Conservation (phyloP, 352 stramenopile genomes). For the Pythium oligandrum region DNA sequence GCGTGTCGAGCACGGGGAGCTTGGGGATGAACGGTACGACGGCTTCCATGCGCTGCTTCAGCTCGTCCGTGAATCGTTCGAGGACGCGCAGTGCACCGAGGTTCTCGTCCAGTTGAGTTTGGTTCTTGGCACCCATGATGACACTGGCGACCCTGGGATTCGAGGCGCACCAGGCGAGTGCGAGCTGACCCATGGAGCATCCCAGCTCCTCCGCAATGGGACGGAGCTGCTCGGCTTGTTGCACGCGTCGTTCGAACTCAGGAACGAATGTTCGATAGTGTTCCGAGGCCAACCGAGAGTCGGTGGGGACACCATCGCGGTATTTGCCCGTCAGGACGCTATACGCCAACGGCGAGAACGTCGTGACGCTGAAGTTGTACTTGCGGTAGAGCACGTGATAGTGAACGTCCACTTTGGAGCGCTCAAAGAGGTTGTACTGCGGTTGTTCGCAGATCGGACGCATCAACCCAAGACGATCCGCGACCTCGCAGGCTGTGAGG, state of each 20-base stretch:
- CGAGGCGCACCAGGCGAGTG: conserved; percentile 41
- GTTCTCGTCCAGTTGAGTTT: conserved; percentile 43
- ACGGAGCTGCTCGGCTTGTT: conserved; percentile 18
- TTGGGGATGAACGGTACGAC: conserved; percentile 24
- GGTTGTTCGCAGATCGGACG: conserved; percentile 37
- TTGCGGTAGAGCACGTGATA: conserved; percentile 29
- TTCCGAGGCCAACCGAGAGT: conserved; percentile 13
- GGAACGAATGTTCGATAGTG: conserved; percentile 21
- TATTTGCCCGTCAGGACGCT: conserved; percentile 48
- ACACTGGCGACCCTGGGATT: conserved; percentile 36
- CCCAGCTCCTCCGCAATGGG: conserved; percentile 25
- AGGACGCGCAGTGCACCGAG: conserved; percentile 24
- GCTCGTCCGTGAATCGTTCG: conserved; percentile 28
- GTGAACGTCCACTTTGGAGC: conserved; percentile 32
- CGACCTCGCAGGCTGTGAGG: conserved; percentile 27
- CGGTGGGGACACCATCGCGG: conserved; percentile 14
- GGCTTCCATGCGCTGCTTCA: conserved; percentile 30
- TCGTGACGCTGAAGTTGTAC: conserved; percentile 33
- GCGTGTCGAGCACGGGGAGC: conserved; percentile 5
- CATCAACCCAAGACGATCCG: conserved; percentile 26
- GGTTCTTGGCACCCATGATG: conserved; percentile 29
- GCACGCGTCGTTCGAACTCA: conserved; percentile 8
- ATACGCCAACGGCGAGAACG: conserved; percentile 31
- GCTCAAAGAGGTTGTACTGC: conserved; percentile 53
- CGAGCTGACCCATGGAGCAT: conserved; percentile 34